phyloP scores from a whole-genome alignment of 495 filamentous ascomycete species.

The Hyaloscypha variabilis region DNA sequence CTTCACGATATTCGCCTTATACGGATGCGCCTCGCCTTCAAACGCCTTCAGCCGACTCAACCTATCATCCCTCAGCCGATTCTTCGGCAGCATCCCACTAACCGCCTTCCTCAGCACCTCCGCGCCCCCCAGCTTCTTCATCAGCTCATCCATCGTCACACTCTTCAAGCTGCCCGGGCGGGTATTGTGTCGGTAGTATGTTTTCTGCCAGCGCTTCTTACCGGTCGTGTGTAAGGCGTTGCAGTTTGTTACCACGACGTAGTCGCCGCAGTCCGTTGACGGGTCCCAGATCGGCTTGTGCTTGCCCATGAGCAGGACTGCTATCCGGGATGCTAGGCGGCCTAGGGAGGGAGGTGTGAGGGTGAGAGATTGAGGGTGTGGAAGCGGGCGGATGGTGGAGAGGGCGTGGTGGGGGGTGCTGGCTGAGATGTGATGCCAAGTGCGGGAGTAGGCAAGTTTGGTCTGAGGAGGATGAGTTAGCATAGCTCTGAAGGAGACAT shows the following conservation, averaged over 20 bases:
- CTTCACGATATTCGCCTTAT: constrained; percentile 82
- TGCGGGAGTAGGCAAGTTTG: constrained; percentile 90
- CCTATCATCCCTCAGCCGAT: constrained; percentile 81
- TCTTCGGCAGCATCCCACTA: constrained; percentile 97
- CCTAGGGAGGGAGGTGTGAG: constrained; percentile 73
- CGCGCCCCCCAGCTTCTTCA: constrained; percentile 90
- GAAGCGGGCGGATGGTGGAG: constrained; percentile 46
- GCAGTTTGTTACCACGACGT: constrained; percentile 92
- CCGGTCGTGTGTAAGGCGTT: constrained; percentile 85
- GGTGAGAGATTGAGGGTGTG: constrained; percentile 48
- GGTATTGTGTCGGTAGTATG: constrained; percentile 92
- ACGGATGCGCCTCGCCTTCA: constrained; percentile 88
- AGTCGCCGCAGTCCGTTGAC: constrained; percentile 96
- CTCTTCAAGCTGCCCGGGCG: constrained; percentile 82
- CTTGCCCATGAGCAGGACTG: constrained; percentile 94
- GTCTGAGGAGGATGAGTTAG: constrained; percentile 60
- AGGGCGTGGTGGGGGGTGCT: constrained; percentile 55
- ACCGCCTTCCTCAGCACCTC: constrained; percentile 93
- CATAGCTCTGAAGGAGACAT: neutral
- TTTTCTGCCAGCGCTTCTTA: constrained; percentile 89
- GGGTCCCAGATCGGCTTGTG: constrained; percentile 98
- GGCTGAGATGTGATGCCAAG: constrained; percentile 89
- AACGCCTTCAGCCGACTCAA: constrained; percentile 93
- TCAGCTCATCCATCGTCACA: constrained; percentile 93
- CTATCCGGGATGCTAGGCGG: constrained; percentile 89